Conservation (phyloP, 177 flowering plant species). For the Vitis hybrid region DNA sequence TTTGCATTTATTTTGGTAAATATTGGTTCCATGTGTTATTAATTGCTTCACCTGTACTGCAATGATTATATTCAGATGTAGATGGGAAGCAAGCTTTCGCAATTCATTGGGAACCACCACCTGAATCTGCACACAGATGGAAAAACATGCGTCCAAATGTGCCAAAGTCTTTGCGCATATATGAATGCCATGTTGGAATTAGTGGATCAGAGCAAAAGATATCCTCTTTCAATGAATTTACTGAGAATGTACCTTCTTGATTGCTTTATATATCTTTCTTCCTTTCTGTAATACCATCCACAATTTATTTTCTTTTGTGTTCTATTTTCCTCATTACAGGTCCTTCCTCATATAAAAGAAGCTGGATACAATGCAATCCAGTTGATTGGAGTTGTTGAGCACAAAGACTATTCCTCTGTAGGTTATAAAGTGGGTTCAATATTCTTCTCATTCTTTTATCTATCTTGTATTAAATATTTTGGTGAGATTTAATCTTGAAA, state of each 20-base stretch:
- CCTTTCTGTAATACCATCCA: not conserved
- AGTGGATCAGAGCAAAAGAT: slow-evolving; percentile 79
- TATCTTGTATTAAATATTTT: not conserved
- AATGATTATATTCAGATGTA: slow-evolving; percentile 40
- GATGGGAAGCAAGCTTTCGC: slow-evolving; percentile 82
- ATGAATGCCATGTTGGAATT: slow-evolving; percentile 96
- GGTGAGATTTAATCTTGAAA: not conserved
- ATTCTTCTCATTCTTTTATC: not conserved
- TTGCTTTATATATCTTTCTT: slow-evolving; percentile 1
- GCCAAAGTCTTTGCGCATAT: slow-evolving; percentile 86
- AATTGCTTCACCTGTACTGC: slow-evolving; percentile 9
- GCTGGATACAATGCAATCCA: slow-evolving; percentile 95
- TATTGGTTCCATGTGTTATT: not conserved
- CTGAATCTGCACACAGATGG: slow-evolving; percentile 76
- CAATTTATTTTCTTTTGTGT: not conserved
- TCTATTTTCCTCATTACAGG: slow-evolving; percentile 40
- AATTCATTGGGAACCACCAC: slow-evolving; percentile 97
- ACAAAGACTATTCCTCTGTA: slow-evolving; percentile 89
- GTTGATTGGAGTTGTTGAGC: slow-evolving; percentile 86
- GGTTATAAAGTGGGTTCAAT: slow-evolving; percentile 78
- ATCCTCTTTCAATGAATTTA: slow-evolving; percentile 77
- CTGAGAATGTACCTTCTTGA: slow-evolving; percentile 45
- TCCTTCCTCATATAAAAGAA: slow-evolving; percentile 80
- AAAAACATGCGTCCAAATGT: slow-evolving; percentile 54
- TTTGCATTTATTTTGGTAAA: not conserved